Conservation (phyloP, 805 yeast genomes). For the Candida qinlingensis region DNA sequence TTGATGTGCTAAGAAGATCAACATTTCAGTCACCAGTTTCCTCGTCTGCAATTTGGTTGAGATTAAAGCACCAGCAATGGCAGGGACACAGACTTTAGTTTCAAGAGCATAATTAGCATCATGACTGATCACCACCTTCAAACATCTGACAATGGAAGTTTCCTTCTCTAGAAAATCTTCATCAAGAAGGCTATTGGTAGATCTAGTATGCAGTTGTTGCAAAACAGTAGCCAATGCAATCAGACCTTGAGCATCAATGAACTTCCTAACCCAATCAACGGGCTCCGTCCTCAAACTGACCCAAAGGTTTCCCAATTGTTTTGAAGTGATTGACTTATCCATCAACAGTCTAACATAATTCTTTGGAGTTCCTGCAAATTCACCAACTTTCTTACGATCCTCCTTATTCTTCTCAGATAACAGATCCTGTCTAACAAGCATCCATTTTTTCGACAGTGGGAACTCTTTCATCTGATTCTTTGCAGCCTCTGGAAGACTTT, state of each 20-base stretch:
- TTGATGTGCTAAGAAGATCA: slow-evolving; percentile 50
- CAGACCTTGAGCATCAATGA: slow-evolving; percentile 79
- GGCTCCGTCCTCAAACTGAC: slow-evolving; percentile 91
- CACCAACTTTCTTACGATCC: slow-evolving; percentile 30
- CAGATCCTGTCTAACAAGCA: slow-evolving; percentile 82
- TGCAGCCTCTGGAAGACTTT: slow-evolving; percentile 62
- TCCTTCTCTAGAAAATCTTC: slow-evolving; percentile 61
- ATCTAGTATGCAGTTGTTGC: slow-evolving; percentile 39
- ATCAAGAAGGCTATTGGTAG: slow-evolving; percentile 25
- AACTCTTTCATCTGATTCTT: slow-evolving; percentile 72
- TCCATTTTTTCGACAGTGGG: slow-evolving; percentile 80
- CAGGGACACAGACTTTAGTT: slow-evolving; percentile 43
- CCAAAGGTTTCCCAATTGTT: slow-evolving; percentile 78
- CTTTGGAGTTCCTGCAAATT: slow-evolving; percentile 45
- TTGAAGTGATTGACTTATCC: slow-evolving; percentile 59
- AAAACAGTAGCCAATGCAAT: slow-evolving; percentile 66
- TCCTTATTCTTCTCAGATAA: slow-evolving; percentile 65
- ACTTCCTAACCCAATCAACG: slow-evolving; percentile 71
- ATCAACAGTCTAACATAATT: slow-evolving; percentile 71
- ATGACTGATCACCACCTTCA: slow-evolving; percentile 67
- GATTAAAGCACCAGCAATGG: slow-evolving; percentile 66
- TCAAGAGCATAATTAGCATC: slow-evolving; percentile 51
- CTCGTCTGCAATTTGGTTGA: slow-evolving; percentile 75
- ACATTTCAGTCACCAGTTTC: slow-evolving; percentile 72
- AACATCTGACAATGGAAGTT: slow-evolving; percentile 67